Conservation (phyloP, 1,139 yeast species). For the Zygotorulaspora mrakii region DNA sequence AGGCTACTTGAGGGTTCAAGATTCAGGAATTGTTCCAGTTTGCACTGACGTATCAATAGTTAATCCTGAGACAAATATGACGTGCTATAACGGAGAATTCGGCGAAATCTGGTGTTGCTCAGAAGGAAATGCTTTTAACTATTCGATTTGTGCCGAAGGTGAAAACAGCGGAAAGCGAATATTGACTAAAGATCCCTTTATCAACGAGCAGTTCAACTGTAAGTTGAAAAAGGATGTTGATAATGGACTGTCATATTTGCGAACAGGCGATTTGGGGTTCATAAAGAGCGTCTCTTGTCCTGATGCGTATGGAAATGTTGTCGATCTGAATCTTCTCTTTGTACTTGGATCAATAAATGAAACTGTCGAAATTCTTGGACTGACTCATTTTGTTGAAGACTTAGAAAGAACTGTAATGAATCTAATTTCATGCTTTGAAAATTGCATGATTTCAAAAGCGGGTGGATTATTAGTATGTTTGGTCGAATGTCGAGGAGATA, state of each 20-base stretch:
- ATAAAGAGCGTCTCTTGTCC: slow-evolving; percentile 63
- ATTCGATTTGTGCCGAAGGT: slow-evolving; percentile 43
- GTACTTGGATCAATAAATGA: slow-evolving; percentile 83
- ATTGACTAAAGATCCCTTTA: slow-evolving; percentile 38
- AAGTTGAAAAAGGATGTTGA: slow-evolving; percentile 52
- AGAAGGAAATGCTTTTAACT: slow-evolving; percentile 69
- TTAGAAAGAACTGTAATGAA: slow-evolving; percentile 72
- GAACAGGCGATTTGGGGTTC: slow-evolving; percentile 95
- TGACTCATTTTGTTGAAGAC: slow-evolving; percentile 86
- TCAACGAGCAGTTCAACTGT: slow-evolving; percentile 52
- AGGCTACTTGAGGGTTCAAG: slow-evolving; percentile 62
- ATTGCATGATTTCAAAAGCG: slow-evolving; percentile 71
- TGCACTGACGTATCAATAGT: slow-evolving; percentile 93
- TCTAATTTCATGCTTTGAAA: slow-evolving; percentile 55
- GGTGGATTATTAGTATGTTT: slow-evolving; percentile 80
- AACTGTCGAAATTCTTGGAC: slow-evolving; percentile 86
- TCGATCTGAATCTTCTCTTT: slow-evolving; percentile 74
- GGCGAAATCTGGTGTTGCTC: slow-evolving; percentile 98
- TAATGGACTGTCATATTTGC: slow-evolving; percentile 60
- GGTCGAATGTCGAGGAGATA: slow-evolving; percentile 57
- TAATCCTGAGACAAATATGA: slow-evolving; percentile 78
- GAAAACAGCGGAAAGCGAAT: slow-evolving; percentile 16
- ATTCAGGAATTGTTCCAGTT: slow-evolving; percentile 94
- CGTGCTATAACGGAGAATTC: slow-evolving; percentile 88
- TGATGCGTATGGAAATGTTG: slow-evolving; percentile 42